Evolutionary conservation across 2,329 filamentous ascomycete genomes (phyloP).

Genomic region (Parascedosporium putredinis): DNA sequence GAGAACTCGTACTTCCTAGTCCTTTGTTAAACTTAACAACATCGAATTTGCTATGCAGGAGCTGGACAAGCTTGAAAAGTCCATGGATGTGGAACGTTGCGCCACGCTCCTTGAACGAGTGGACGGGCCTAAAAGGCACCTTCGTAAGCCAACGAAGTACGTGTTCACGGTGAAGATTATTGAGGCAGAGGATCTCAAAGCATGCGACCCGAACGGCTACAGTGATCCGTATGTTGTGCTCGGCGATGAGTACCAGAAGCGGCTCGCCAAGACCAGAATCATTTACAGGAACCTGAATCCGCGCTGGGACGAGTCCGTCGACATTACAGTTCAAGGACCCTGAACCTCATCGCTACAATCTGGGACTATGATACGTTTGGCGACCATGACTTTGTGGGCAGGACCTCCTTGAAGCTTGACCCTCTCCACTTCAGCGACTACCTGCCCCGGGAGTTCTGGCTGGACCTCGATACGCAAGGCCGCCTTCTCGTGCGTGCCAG

Average conservation of each 20-base stretch:
- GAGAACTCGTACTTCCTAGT: no score
- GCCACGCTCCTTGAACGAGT: conserved; percentile 69
- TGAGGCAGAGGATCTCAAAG: conserved; percentile 92
- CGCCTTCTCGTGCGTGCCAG: conserved; percentile 81
- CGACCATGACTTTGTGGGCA: conserved; percentile 92
- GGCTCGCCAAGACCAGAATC: conserved; percentile 86
- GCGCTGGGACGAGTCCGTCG: conserved; percentile 93
- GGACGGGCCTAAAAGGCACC: conserved; percentile 56
- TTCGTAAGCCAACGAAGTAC: conserved; percentile 69
- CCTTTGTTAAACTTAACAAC: conserved; percentile 95
- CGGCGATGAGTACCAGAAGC: conserved; percentile 95
- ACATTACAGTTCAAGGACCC: conserved; percentile 86
- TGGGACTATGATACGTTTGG: conserved; percentile 98
- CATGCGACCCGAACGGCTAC: conserved; percentile 88
- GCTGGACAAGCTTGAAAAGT: conserved; percentile 78
- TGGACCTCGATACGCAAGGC: conserved; percentile 92
- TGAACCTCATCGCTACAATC: conserved; percentile 92
- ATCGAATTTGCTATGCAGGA: conserved; percentile 90
- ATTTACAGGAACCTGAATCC: conserved; percentile 86
- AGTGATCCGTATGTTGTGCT: conserved; percentile 97
- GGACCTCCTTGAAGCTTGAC: conserved; percentile 96
- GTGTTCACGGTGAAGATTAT: conserved; percentile 99
- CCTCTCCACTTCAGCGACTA: conserved; percentile 96
- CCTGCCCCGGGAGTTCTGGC: conserved; percentile 91
- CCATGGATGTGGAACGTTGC: conserved; percentile 85